phyloP scores from a whole-genome alignment of 225 moss, liverwort and hornwort genomes.

The Pleurozium schreberi region DNA sequence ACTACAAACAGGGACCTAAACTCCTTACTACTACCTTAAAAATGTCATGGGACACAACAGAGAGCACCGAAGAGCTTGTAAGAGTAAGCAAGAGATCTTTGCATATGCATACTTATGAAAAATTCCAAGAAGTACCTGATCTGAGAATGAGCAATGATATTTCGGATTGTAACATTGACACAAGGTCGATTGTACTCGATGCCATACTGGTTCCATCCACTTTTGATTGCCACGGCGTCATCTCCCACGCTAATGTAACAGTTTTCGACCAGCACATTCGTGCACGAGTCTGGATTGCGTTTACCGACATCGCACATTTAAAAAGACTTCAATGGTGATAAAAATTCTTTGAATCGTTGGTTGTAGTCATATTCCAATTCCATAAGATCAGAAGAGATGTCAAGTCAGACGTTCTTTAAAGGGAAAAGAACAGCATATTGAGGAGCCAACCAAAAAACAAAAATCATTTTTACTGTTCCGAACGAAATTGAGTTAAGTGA shows the following conservation, averaged over 20 bases:
- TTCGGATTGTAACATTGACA: conserved; percentile 56
- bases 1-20: not conserved
- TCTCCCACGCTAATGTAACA: conserved; percentile 86
- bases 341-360: not conserved
- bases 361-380: not conserved
- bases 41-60: not conserved
- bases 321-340: not conserved
- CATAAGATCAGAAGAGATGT: not conserved
- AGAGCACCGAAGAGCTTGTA: not conserved
- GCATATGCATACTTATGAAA: not conserved
- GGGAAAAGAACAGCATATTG: not conserved
- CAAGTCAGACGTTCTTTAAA: not conserved
- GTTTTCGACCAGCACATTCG: conserved; percentile 66
- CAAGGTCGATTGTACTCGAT: conserved; percentile 58
- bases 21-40: not conserved
- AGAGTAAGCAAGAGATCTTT: not conserved
- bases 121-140: conserved; percentile 23
- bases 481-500: not conserved
- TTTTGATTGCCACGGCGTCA: conserved; percentile 84
- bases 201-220: conserved; percentile 91
- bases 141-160: conserved; percentile 39
- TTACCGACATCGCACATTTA: not conserved
- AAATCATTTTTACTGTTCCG: not conserved
- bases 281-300: conserved; percentile 55
- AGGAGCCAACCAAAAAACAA: not conserved